Base-by-base conservation (phyloP, 805 yeast species). In the Ogataea nitratoaversa region DNA sequence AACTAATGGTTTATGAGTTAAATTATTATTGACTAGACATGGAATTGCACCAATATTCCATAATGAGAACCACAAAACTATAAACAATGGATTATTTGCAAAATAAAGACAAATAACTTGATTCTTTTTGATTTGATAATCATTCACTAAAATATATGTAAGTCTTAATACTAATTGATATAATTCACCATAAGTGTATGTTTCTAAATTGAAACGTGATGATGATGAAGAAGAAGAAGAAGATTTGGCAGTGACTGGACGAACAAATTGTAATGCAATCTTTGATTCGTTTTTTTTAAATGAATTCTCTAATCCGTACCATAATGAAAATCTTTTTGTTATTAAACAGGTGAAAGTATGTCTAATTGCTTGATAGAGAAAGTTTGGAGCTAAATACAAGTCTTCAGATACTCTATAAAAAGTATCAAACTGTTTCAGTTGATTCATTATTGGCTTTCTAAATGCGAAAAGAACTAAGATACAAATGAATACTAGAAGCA, bases 1-100 rank as follows among this genome's bases (percentile, higher is more conserved):
- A 12, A 78, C 76, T 48, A 90, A 70, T 1, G 95, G 84, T 37
- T 72, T 71, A 19, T 87, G 89, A 38, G 72, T 69, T 36, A 83
- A 71, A 60, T 89, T 90, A 65, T 80, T 86, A 65, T 90, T 90
- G 53, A 91, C 66, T 52, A 91, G 84, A 0, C 95, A 89, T 0
- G 96, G 96, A 8, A 72, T 62, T 1, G 95, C 96, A 32, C 97
- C 97, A 39, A 90, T 70, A 53, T 87, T 85, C 96, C 96, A 90
- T 35, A 84, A 63, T 0, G 96, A 84, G 40, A 85, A 71, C 95
- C 96, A 86, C 30, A 84, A 57, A 39, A 89, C 71, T 13, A 90
- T 63, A 53, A 85, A 86, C 46, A 88, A 66, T 2, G 96, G 95
- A 57, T 84, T 87, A 62, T 90, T 90, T 54, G 85, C 82, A 56